These are phyloP conservation scores for Candida rishiriensis DNA, from an alignment of 805 yeast genomes.

Conservation along the genomic window DNA sequence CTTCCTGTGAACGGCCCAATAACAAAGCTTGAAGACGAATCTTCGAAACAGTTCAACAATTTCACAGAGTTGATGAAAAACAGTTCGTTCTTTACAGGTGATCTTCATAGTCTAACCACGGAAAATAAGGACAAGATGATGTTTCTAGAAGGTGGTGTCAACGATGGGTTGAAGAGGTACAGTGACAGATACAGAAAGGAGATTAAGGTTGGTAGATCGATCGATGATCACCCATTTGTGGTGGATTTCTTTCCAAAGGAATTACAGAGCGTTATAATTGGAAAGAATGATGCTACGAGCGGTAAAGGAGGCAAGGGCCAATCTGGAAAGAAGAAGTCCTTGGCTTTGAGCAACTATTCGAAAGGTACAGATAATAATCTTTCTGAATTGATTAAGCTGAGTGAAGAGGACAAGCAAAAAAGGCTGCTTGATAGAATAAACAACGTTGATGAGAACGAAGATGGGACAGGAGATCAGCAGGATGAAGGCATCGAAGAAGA, in stretches of 20 bases:
- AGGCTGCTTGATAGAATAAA: constrained; percentile 29
- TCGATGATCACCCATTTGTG: constrained; percentile 74
- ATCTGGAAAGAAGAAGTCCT: constrained; percentile 46
- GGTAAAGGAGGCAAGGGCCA: constrained; percentile 28
- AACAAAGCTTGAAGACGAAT: constrained; percentile 43
- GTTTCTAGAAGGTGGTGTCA: constrained; percentile 37
- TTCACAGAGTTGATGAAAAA: constrained; percentile 51
- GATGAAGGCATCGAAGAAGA: constrained; percentile 45
- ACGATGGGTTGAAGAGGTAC: constrained; percentile 76
- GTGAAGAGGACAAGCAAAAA: constrained; percentile 27
- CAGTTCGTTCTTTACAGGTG: constrained; percentile 66
- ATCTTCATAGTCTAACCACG: constrained; percentile 26
- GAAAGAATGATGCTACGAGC: constrained; percentile 15
- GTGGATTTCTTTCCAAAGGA: constrained; percentile 74
- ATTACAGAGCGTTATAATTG: constrained; percentile 66
- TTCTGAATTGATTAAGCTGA: constrained; percentile 22
- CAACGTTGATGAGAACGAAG: constrained; percentile 36
- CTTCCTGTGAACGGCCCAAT: constrained; percentile 65
- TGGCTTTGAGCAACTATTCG: constrained; percentile 36
- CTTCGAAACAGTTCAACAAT: constrained; percentile 53
- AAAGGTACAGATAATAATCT: constrained; percentile 36
- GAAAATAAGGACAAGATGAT: constrained; percentile 20
- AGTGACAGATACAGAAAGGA: constrained; percentile 75
- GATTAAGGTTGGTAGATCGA: constrained; percentile 64
- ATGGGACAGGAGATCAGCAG: constrained; percentile 36